Percentiles rank a stretch among this genome's conserved stretches.
phyloP scores from a whole-genome alignment of 78 protist genomes.

The Polysphondylium violaceum region DNA sequence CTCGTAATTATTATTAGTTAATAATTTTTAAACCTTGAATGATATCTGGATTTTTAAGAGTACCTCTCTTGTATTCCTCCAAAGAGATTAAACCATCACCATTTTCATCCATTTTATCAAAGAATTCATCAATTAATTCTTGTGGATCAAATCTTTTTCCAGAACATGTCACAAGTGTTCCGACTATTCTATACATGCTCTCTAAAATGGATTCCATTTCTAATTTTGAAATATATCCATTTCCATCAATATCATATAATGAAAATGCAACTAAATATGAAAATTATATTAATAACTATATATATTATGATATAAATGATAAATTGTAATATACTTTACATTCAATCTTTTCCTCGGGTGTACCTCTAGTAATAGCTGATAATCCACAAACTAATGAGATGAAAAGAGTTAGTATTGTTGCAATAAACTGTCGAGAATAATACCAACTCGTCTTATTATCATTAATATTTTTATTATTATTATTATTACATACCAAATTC shows the following conservation, averaged over 20 bases:
- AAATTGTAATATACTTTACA: slow-evolving; percentile 41
- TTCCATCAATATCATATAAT: slow-evolving; percentile 85
- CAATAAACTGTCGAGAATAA: background rate
- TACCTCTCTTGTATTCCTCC: slow-evolving; percentile 85
- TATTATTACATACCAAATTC: slow-evolving; percentile 67
- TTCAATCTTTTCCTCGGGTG: slow-evolving; percentile 85
- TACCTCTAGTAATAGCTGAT: slow-evolving; percentile 83
- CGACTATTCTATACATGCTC: slow-evolving; percentile 83
- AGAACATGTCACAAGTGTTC: slow-evolving; percentile 81
- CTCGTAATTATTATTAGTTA: background rate
- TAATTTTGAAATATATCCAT: slow-evolving; percentile 72
- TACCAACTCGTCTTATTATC: background rate
- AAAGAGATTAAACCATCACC: slow-evolving; percentile 79
- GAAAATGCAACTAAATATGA: slow-evolving; percentile 69
- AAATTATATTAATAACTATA: background rate
- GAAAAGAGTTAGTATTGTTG: background rate
- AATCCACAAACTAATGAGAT: slow-evolving; percentile 64
- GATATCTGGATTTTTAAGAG: slow-evolving; percentile 85
- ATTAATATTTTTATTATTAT: background rate
- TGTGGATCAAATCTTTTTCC: slow-evolving; percentile 83
- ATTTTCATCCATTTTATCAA: slow-evolving; percentile 83
- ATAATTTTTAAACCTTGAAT: slow-evolving; percentile 83
- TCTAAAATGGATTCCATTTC: slow-evolving; percentile 82
- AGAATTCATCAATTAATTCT: slow-evolving; percentile 80
- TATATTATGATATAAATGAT: background rate